phyloP scores from a whole-genome alignment of 768 basidiomycete species.

The Ramaria sp. region DNA sequence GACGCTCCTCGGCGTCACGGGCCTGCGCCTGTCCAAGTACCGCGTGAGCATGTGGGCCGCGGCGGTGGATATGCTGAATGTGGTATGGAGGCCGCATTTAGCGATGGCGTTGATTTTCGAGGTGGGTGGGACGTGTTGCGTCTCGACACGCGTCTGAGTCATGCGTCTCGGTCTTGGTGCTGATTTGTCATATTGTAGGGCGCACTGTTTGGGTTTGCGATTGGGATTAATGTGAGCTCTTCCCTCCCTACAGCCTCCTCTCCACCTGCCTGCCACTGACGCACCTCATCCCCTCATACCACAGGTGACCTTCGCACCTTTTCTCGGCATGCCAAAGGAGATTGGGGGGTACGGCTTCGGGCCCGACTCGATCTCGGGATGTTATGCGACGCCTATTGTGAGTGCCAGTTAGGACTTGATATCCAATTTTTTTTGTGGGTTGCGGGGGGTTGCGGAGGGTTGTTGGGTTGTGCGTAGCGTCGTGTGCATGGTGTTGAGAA shows the following conservation, averaged over 20 bases:
- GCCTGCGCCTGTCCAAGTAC: constrained; percentile 45
- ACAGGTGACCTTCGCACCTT: constrained; percentile 56
- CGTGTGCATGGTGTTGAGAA: too few relatives aligned
- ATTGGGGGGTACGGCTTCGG: constrained; percentile 42
- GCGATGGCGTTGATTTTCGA: constrained; percentile 42
- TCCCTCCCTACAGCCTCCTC: not conserved
- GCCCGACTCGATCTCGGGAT: constrained; percentile 40
- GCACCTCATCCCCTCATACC: not conserved
- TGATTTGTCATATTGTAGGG: constrained; percentile 23
- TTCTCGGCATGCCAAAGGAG: constrained; percentile 45
- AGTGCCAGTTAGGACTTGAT: not conserved
- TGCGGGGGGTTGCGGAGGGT: too few relatives aligned
- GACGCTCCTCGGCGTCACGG: constrained; percentile 55
- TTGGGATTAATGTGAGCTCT: constrained; percentile 44
- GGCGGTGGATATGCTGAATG: constrained; percentile 34
- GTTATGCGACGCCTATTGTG: constrained; percentile 47
- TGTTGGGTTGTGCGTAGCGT: too few relatives aligned
- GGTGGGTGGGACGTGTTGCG: constrained; percentile 5
- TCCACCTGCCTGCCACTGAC: too few relatives aligned
- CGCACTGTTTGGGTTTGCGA: constrained; percentile 51
- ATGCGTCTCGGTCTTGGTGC: not conserved
- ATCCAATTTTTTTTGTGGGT: constrained; percentile 1
- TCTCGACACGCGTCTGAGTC: too few relatives aligned
- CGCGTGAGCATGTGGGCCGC: constrained; percentile 39
- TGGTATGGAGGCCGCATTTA: constrained; percentile 56